Conservation (phyloP, 805 yeast species). For the Saccharomycopsis sp. region DNA sequence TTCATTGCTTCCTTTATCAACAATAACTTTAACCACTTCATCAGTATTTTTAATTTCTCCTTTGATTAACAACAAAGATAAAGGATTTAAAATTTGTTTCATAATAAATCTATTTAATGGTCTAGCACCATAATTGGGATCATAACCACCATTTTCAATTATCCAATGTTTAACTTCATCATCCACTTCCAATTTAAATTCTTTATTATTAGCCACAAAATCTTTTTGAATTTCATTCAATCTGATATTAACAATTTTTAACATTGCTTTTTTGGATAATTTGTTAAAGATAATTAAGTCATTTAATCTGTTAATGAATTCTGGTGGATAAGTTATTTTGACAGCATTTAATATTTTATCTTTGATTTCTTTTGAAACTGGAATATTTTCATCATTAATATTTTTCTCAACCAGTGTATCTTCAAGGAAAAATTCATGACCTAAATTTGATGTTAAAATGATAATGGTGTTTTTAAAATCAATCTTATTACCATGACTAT, state of each 20-base stretch:
- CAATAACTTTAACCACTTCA: conserved; percentile 39
- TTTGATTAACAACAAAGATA: conserved; percentile 69
- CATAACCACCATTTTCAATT: conserved; percentile 72
- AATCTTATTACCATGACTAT: conserved; percentile 87
- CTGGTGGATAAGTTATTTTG: conserved; percentile 78
- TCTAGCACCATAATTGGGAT: conserved; percentile 88
- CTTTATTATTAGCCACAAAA: conserved; percentile 67
- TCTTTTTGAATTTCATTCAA: conserved; percentile 73
- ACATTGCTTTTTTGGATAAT: conserved; percentile 63
- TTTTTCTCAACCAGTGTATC: conserved; percentile 33
- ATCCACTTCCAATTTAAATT: conserved; percentile 35
- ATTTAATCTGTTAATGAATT: conserved; percentile 88
- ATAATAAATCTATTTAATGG: conserved; percentile 89
- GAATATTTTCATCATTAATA: conserved; percentile 44
- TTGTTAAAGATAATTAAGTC: conserved; percentile 92
- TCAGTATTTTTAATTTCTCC: conserved; percentile 64
- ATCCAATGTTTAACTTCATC: conserved; percentile 68
- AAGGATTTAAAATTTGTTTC: conserved; percentile 73
- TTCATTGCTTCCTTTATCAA: conserved; percentile 18
- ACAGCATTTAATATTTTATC: conserved; percentile 54
- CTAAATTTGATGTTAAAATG: conserved; percentile 94
- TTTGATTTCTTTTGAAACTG: conserved; percentile 44
- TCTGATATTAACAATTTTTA: conserved; percentile 78
- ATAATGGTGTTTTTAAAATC: conserved; percentile 92
- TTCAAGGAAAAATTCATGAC: conserved; percentile 75